phyloP scores from a whole-genome alignment of 169 alveolate genomes.

The Cryptosporidium ubiquitum region DNA sequence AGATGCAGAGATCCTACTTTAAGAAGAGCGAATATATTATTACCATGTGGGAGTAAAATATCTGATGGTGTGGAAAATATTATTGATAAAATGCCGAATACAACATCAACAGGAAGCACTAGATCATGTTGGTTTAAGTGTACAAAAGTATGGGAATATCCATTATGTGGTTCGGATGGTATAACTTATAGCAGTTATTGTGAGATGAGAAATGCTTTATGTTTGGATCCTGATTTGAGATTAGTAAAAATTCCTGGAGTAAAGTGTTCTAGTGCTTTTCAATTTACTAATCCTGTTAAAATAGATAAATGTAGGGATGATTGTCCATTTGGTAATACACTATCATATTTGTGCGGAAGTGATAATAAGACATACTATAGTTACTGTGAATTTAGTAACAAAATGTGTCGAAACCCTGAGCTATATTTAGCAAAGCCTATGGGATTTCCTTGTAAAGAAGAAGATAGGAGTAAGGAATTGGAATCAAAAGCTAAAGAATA shows the following conservation, averaged over 20 bases:
- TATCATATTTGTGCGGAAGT: constrained; percentile 66
- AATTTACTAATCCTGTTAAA: constrained; percentile 44
- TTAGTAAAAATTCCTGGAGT: constrained; percentile 67
- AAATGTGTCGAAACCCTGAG: constrained; percentile 61
- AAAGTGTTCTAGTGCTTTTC: constrained; percentile 54
- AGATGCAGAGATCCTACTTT: constrained; percentile 46
- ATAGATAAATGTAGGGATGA: constrained; percentile 61
- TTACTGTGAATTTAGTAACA: constrained; percentile 59
- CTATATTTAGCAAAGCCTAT: constrained; percentile 58
- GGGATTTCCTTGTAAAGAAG: constrained; percentile 66
- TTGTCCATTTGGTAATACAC: constrained; percentile 49
- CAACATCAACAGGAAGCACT: background rate
- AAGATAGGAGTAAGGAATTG: constrained; percentile 34
- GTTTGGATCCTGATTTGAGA: constrained; percentile 69
- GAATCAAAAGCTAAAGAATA: constrained; percentile 45
- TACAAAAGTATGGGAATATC: constrained; percentile 71
- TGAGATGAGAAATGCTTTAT: constrained; percentile 72
- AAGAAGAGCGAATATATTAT: constrained; percentile 38
- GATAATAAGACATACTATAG: constrained; percentile 58
- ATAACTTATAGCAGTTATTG: constrained; percentile 73
- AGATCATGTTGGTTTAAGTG: constrained; percentile 61
- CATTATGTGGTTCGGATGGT: constrained; percentile 73
- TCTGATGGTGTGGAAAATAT: constrained; percentile 31
- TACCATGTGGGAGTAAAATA: constrained; percentile 59
- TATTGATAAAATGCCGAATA: constrained; percentile 61